Evolutionary conservation across 805 yeast species (phyloP), one percentile per base, ranked within the genome.

Genomic region (Lipomyces mesembrius): DNA sequence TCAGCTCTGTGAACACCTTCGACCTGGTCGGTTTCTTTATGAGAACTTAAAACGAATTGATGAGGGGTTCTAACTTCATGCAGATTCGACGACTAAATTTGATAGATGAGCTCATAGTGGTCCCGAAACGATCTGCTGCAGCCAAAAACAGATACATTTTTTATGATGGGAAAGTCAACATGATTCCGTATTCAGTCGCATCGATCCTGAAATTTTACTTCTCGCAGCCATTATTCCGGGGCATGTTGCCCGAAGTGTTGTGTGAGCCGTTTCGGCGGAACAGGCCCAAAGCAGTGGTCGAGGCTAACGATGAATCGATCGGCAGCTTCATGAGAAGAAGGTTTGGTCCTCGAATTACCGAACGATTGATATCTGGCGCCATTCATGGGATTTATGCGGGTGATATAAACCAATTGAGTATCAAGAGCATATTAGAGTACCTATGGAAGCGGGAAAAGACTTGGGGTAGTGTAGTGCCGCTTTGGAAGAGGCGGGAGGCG

Each of bases 381-480:
- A 81, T 89, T 75, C 92, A 92, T 74, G 99, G 99, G 0, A 87
- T 95, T 0, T 94, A 92, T 77, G 97, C 96, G 0, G 95, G 91
- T n/a, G 96, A 93, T 76, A 82, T 87, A 1, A 74, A 82, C 5
- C 80, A 84, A 64, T 77, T 94, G 59, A 90, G 97, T 79, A 86
- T 71, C 34, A 46, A 62, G 51, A 60, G 66, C 39, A 37, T 62
- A 5, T 37, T 68, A 5, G 66, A 56, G 54, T 61, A 57, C 52
- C 51, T 64, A 17, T 64, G 70, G 70, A 53, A 59, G 46, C 53
- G 63, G 11, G 70, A 67, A 35, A 56, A 52, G 32, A 25, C 61
- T 2, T 32, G 51, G 17, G 70, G 70, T 2, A 63, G 70, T 22
- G 56, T 67, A 4, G 9, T 64, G 11, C 7, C 63, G 51, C 29